Evolutionary conservation across 1,284 basidiomycete species (phyloP).

Genomic region (Tranzscheliella williamsii): DNA sequence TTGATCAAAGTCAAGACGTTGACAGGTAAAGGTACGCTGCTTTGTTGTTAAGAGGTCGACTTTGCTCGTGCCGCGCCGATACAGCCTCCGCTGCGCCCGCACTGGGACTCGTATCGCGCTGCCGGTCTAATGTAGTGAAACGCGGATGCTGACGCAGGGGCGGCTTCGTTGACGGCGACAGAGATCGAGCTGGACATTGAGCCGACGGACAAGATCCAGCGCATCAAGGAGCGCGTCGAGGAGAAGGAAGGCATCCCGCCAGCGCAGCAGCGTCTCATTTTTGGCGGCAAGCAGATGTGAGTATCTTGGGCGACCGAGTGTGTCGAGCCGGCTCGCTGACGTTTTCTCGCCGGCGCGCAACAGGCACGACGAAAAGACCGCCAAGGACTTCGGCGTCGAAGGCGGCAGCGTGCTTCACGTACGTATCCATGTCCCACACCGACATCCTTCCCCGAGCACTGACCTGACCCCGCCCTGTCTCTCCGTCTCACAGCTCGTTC

Average conservation of each 20-base stretch:
- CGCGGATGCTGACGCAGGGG: too few relatives aligned
- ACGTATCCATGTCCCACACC: too few relatives aligned
- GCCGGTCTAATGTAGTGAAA: too few relatives aligned
- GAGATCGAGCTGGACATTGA: conserved; percentile 97
- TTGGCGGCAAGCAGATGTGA: conserved; percentile 90
- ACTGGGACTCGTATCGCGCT: too few relatives aligned
- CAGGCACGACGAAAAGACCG: conserved; percentile 61
- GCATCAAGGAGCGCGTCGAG: conserved; percentile 98
- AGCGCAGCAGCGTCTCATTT: conserved; percentile 93
- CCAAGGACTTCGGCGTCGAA: conserved; percentile 59
- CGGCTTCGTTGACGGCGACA: conserved; percentile 4
- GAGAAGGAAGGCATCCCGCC: conserved; percentile 99
- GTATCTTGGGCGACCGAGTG: conserved; percentile 61
- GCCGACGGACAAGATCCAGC: conserved; percentile 85
- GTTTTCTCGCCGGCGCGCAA: not conserved
- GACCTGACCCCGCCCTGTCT: too few relatives aligned
- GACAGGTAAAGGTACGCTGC: conserved; percentile 78
- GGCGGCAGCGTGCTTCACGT: conserved; percentile 60
- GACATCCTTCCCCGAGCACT: too few relatives aligned
- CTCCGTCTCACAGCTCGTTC: conserved; percentile 42
- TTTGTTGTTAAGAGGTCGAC: too few relatives aligned
- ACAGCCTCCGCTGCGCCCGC: too few relatives aligned
- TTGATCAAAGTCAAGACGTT: conserved; percentile 71
- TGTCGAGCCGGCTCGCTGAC: not conserved
- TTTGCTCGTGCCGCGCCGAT: too few relatives aligned